Base-by-base conservation (phyloP, 805 yeast genomes). In the Candida ponderosae region DNA sequence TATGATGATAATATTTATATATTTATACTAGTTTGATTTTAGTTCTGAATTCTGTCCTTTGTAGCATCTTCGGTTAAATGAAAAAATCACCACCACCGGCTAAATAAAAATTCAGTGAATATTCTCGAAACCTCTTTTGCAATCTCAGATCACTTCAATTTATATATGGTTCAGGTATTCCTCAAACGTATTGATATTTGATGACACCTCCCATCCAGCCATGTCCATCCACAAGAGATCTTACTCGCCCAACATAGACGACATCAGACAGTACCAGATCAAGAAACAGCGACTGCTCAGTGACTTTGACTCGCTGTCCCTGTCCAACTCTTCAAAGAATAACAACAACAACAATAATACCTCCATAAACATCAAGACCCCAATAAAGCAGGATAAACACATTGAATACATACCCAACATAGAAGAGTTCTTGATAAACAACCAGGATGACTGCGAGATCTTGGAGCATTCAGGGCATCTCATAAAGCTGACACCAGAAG, bases 231-330 rank as follows among this genome's bases (percentile, higher is more conserved):
- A 10, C 7, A 44, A 44, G 28, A 36, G 50, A 31, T 11, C 34
- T 0, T 45, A 40, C 17, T 40, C 51, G 6, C 51, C 51, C 0
- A 36, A 44, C 4, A 37, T 47, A 5, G 51, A 47, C n/a, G 51
- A 47, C 10, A 34, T 47, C 4, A 36, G 51, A 6, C 46, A 47
- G 15, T 43, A 48, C 24, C 60, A 59, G 32, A 55, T 60, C 45
- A 63, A 63, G 40, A 51, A 54, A 31, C 56, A 47, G 31, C 45
- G 50, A 27, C 42, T 63, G 7, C 40, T 60, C 2, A 47, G 50
- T 17, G 66, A 60, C 41, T 46, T 63, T 15, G 58, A 51, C 19
- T 53, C 47, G 13, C 34, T 63, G n/a, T 41, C 54, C 3, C 31
- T 60, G 15, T 24, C 24, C 23, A 29, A n/a, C n/a, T n/a, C n/a